These are phyloP conservation scores for Rhodomyrtus tomentosa DNA, from an alignment of 345 rosid species.

Conservation along the genomic window DNA sequence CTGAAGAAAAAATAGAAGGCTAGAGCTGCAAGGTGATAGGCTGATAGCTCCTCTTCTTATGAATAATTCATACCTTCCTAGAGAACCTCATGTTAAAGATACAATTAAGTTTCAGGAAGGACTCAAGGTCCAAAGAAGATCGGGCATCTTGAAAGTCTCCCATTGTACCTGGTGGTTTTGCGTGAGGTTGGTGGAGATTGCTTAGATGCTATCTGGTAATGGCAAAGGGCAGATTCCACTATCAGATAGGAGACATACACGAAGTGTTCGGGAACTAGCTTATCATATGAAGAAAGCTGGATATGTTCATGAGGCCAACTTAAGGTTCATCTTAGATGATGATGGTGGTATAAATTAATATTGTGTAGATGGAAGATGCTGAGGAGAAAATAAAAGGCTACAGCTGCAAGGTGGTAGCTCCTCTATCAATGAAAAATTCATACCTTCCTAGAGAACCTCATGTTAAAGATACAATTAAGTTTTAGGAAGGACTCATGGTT, in stretches of 20 bases:
- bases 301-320: not conserved
- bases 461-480: not conserved
- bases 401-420: not conserved
- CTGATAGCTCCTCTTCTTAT: not conserved
- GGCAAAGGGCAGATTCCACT: constrained; percentile 17
- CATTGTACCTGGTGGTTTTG: not conserved
- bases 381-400: not conserved
- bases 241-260: constrained; percentile 10
- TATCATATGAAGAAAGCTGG: constrained; percentile 25
- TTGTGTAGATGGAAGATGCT: not conserved
- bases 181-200: not conserved
- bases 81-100: not conserved
- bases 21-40: not conserved
- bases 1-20: not conserved
- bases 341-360: not conserved
- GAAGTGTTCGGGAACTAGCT: constrained; percentile 8
- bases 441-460: not conserved
- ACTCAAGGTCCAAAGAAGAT: not conserved
- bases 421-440: not conserved
- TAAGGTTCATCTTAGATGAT: not conserved
- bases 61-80: not conserved
- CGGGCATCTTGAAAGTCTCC: not conserved
- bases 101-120: not conserved
- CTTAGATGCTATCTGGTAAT: not conserved
- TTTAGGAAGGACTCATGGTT: not conserved